phyloP scores from a whole-genome alignment of 2,329 filamentous ascomycete species.

The Bipolaris gigantea region DNA sequence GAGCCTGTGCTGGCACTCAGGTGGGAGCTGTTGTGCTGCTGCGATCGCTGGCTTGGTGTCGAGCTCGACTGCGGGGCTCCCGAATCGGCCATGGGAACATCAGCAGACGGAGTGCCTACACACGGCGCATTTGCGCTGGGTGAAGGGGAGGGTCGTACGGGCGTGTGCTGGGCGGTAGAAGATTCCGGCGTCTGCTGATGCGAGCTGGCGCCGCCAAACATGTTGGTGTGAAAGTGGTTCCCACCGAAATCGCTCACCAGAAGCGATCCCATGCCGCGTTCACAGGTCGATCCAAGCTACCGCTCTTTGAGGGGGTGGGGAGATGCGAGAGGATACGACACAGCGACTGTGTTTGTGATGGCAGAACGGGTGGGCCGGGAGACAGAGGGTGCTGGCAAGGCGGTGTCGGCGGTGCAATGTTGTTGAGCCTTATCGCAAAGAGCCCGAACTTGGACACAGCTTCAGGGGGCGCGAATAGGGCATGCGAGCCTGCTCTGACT shows the following conservation, averaged over 20 bases:
- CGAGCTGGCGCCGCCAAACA: conserved; percentile 56
- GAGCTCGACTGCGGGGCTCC: conserved; percentile 36
- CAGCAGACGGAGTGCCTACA: conserved; percentile 31
- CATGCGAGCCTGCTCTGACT: conserved; percentile 32
- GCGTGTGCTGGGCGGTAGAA: conserved; percentile 38
- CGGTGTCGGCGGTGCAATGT: conserved; percentile 17
- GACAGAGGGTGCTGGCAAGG: conserved; percentile 17
- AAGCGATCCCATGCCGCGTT: conserved; percentile 62
- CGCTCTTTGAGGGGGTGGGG: conserved; percentile 5
- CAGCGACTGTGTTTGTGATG: conserved; percentile 13
- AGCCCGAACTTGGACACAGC: conserved; percentile 20
- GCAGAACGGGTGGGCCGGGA: conserved; percentile 18
- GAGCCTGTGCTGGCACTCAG: conserved; percentile 19
- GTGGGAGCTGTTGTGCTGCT: conserved; percentile 27
- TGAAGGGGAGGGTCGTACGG: conserved; percentile 39
- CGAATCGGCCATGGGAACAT: conserved; percentile 47
- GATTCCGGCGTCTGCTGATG: conserved; percentile 47
- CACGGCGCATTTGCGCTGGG: conserved; percentile 28
- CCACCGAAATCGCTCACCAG: conserved; percentile 70
- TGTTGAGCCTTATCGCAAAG: conserved; percentile 31
- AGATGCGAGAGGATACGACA: conserved; percentile 13
- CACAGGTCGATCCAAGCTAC: conserved; percentile 17
- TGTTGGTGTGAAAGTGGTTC: conserved; percentile 73
- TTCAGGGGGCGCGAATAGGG: conserved; percentile 20
- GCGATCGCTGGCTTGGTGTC: conserved; percentile 32